phyloP scores from a whole-genome alignment of 371 early-diverging fungal genomes.

The Synchytrium microbalum region DNA sequence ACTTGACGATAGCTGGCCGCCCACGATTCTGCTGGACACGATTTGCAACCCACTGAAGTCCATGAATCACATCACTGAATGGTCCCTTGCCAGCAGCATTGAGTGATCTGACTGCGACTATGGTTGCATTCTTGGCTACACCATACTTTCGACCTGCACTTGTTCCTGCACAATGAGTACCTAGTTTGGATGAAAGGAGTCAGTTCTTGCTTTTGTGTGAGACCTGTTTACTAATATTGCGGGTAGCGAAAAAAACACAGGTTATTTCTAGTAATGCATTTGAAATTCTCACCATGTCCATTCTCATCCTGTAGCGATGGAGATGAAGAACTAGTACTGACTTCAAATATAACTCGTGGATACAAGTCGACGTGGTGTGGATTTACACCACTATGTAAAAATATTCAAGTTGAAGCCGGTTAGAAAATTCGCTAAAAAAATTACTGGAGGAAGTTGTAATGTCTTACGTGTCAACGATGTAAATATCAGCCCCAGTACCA shows the following conservation, averaged over 20 bases:
- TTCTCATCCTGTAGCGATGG: slow-evolving; percentile 27
- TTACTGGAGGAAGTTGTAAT: neutral
- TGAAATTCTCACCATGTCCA: slow-evolving; percentile 28
- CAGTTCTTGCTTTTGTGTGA: too few relatives aligned
- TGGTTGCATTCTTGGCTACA: slow-evolving; percentile 53
- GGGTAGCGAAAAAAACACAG: neutral
- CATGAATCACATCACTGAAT: slow-evolving; percentile 19
- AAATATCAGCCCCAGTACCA: slow-evolving; percentile 22
- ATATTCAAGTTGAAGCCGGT: neutral
- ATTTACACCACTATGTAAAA: slow-evolving; percentile 61
- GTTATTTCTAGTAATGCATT: neutral
- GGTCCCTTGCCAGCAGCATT: slow-evolving; percentile 25
- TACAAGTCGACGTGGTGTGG: slow-evolving; percentile 61
- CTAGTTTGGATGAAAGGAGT: neutral
- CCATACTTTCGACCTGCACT: slow-evolving; percentile 51
- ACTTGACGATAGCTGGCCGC: slow-evolving; percentile 15
- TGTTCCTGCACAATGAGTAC: slow-evolving; percentile 48
- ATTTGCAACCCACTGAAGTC: slow-evolving; percentile 27
- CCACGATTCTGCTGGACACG: neutral
- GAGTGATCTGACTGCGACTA: slow-evolving; percentile 60
- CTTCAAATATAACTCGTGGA: slow-evolving; percentile 70
- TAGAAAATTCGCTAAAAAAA: neutral
- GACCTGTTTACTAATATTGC: too few relatives aligned
- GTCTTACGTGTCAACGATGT: slow-evolving; percentile 19
- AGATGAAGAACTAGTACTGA: slow-evolving; percentile 37